phyloP scores from a whole-genome alignment of 352 stramenopile species.

The Phytophthora gonapodyides region DNA sequence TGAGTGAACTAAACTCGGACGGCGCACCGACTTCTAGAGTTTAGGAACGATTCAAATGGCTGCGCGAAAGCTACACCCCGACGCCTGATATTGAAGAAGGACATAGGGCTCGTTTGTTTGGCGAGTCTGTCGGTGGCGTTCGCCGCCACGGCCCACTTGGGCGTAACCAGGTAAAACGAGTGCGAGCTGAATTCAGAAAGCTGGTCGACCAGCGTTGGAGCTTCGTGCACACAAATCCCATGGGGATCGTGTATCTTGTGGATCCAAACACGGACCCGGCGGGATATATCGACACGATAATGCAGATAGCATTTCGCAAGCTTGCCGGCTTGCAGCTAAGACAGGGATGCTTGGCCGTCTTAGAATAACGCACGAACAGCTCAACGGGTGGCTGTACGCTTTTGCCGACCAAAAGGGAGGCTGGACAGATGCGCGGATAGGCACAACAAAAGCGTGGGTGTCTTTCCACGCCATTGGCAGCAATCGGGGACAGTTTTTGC shows the following conservation, averaged over 20 bases:
- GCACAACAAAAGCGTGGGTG: neutral
- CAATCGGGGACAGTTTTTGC: too few relatives aligned
- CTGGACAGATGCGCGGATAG: neutral
- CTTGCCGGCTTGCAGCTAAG: neutral
- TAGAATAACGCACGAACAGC: neutral
- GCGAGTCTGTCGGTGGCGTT: neutral
- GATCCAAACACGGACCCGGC: constrained; percentile 1
- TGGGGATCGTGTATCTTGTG: constrained; percentile 4
- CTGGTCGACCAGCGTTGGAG: neutral
- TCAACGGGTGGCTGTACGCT: neutral
- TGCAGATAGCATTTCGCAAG: neutral
- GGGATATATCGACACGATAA: neutral
- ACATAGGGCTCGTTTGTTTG: neutral
- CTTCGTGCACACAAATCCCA: neutral
- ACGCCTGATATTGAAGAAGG: neutral
- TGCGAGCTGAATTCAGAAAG: neutral
- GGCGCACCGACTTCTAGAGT: neutral
- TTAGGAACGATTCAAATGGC: constrained; percentile 4
- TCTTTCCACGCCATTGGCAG: neutral
- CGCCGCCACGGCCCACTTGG: neutral
- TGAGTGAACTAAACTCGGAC: constrained; percentile 1
- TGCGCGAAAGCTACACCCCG: neutral
- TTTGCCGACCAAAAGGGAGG: neutral
- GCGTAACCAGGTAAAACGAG: neutral
- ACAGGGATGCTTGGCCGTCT: neutral